phyloP scores from a whole-genome alignment of 2,329 filamentous ascomycete genomes.

The Tolypocladium nubicola region DNA sequence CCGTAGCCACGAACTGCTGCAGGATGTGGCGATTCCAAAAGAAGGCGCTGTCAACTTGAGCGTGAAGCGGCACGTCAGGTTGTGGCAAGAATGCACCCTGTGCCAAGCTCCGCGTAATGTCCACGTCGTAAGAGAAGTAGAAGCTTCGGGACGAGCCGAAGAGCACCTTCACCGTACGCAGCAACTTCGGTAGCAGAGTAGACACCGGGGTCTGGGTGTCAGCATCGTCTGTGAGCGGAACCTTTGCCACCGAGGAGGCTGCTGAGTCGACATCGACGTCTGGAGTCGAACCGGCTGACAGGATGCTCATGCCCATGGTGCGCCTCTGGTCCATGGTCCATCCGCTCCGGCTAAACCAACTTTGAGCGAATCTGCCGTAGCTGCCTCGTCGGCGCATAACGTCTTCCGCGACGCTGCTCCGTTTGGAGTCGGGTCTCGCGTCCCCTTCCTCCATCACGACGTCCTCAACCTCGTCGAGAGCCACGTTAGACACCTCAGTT shows the following conservation, averaged over 20 bases:
- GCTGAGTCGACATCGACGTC: constrained; percentile 8
- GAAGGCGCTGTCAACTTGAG: constrained; percentile 64
- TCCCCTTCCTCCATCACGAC: constrained; percentile 21
- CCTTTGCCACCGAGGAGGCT: constrained; percentile 11
- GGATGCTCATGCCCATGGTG: constrained; percentile 54
- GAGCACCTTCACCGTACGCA: constrained; percentile 74
- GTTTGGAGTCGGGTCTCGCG: constrained; percentile 19
- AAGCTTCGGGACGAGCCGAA: constrained; percentile 78
- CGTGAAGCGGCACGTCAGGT: constrained; percentile 48
- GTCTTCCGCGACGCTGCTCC: constrained; percentile 70
- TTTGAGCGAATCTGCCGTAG: constrained; percentile 81
- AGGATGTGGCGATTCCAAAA: constrained; percentile 86
- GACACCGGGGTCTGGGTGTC: constrained; percentile 17
- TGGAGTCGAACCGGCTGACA: constrained; percentile 9
- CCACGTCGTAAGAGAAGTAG: constrained; percentile 91
- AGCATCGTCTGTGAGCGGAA: constrained; percentile 29
- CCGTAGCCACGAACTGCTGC: constrained; percentile 61
- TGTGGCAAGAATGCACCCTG: constrained; percentile 14
- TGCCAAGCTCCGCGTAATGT: constrained; percentile 63
- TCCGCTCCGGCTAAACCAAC: constrained; percentile 81
- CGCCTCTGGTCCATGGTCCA: constrained; percentile 66
- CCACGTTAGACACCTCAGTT: constrained; percentile 20
- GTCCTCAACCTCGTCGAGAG: constrained; percentile 35
- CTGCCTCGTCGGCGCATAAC: constrained; percentile 74
- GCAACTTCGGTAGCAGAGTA: constrained; percentile 66